Evolutionary conservation across 768 basidiomycete genomes (phyloP).

Genomic region (Leccinum truebloodii): DNA sequence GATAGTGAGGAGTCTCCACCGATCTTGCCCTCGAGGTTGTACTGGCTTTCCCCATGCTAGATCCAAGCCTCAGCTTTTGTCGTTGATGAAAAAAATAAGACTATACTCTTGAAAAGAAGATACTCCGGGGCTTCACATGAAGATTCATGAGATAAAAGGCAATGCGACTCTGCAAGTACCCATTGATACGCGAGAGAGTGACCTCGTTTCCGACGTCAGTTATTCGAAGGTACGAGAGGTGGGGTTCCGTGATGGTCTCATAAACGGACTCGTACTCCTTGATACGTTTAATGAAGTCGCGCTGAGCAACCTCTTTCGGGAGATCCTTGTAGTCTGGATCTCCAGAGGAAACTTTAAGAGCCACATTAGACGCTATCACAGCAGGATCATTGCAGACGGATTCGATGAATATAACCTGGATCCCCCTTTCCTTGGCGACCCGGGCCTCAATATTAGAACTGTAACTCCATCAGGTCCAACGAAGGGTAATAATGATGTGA

Average conservation of each 20-base stretch:
- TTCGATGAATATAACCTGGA: constrained; percentile 92
- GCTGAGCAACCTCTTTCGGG: constrained; percentile 80
- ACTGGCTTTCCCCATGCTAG: constrained; percentile 97
- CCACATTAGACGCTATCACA: constrained; percentile 94
- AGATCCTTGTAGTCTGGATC: constrained; percentile 97
- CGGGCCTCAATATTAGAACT: constrained; percentile 86
- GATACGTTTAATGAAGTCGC: constrained; percentile 90
- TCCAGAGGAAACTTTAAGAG: constrained; percentile 92
- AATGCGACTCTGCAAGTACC: constrained; percentile 95
- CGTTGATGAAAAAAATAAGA: constrained; percentile 1
- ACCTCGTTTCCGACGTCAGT: constrained; percentile 92
- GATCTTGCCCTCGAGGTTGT: constrained; percentile 94
- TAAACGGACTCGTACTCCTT: constrained; percentile 93
- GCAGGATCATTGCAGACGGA: constrained; percentile 92
- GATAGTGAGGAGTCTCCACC: constrained; percentile 96
- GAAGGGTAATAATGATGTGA: not conserved
- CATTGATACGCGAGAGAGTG: constrained; percentile 82
- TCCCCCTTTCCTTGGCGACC: constrained; percentile 82
- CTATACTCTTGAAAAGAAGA: constrained; percentile 91
- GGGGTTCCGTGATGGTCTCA: constrained; percentile 90
- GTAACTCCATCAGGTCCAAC: constrained; percentile 7
- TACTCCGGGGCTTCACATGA: constrained; percentile 94
- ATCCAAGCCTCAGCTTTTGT: constrained; percentile 7
- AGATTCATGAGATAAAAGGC: constrained; percentile 99
- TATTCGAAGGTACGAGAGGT: constrained; percentile 89